Conservation (phyloP, 2,329 filamentous ascomycete genomes). For the Canariomyces notabilis region DNA sequence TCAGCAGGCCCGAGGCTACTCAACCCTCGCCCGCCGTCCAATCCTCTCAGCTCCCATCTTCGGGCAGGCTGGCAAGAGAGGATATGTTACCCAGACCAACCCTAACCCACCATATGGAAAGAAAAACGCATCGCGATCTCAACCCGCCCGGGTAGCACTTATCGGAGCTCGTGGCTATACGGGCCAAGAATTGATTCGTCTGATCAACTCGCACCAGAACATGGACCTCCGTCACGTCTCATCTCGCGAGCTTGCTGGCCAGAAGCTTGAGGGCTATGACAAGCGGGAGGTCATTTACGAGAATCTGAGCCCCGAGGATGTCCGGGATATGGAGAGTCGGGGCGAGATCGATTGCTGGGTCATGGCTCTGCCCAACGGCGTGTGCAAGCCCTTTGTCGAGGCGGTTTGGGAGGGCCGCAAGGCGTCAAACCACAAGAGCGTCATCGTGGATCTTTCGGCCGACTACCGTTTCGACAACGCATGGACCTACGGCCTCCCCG, state of each 20-base stretch:
- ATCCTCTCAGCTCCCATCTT: constrained; percentile 19
- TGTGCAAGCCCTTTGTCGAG: constrained; percentile 90
- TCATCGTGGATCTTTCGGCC: constrained; percentile 92
- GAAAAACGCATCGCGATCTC: constrained; percentile 79
- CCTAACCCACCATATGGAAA: constrained; percentile 85
- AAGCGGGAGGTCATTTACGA: constrained; percentile 92
- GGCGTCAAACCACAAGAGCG: constrained; percentile 49
- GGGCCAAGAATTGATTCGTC: constrained; percentile 80
- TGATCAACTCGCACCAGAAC: constrained; percentile 82
- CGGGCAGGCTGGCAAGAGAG: constrained; percentile 32
- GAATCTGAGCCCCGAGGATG: constrained; percentile 81
- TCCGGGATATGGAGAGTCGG: constrained; percentile 75
- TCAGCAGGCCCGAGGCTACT: constrained; percentile 61
- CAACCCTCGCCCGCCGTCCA: constrained; percentile 48
- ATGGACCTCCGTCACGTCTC: constrained; percentile 90
- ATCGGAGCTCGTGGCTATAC: constrained; percentile 94
- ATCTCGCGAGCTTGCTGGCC: constrained; percentile 83
- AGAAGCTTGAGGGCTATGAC: constrained; percentile 81
- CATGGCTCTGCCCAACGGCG: constrained; percentile 92
- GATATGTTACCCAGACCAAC: constrained; percentile 65
- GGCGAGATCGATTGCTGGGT: constrained; percentile 94
- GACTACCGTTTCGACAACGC: constrained; percentile 84
- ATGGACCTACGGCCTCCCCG: constrained; percentile 89
- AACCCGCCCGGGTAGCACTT: constrained; percentile 73
- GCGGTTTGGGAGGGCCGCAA: constrained; percentile 70